Evolutionary conservation across 2,329 filamentous ascomycete species (phyloP).

Genomic region (Bipolaris bicolor): DNA sequence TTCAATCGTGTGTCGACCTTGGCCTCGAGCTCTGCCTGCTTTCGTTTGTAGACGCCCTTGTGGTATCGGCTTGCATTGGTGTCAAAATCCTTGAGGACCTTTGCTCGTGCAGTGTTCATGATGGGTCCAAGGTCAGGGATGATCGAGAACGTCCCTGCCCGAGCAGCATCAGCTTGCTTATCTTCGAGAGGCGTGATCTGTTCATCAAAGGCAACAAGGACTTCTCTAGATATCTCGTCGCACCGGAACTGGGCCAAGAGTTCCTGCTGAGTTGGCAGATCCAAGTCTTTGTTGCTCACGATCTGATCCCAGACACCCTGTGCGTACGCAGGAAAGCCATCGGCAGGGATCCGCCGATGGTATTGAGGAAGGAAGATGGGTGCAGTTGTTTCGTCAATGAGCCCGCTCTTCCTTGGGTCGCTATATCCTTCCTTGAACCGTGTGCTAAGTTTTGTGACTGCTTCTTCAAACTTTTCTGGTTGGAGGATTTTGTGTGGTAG

Average conservation of each 20-base stretch:
- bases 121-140: conserved; percentile 75
- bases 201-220: conserved; percentile 81
- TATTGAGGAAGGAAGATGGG: conserved; percentile 93
- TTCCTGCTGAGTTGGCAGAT: conserved; percentile 95
- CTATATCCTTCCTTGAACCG: conserved; percentile 84
- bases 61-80: conserved; percentile 92
- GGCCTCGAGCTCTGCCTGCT: conserved; percentile 80
- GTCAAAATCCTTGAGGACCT: conserved; percentile 84
- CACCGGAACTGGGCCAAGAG: conserved; percentile 95
- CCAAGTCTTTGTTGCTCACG: conserved; percentile 96
- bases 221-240: conserved; percentile 93
- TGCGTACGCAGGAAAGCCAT: conserved; percentile 94
- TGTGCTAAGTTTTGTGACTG: conserved; percentile 78
- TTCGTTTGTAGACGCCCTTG: conserved; percentile 90
- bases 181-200: conserved; percentile 85
- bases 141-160: conserved; percentile 74
- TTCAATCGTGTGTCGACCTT: conserved; percentile 92
- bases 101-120: conserved; percentile 74
- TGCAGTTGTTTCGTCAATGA: conserved; percentile 73
- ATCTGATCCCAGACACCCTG: conserved; percentile 98
- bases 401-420: conserved; percentile 65
- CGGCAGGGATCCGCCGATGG: conserved; percentile 91
- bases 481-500: conserved; percentile 97
- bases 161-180: conserved; percentile 75
- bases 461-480: conserved; percentile 83